Base-by-base conservation (phyloP, 2,329 filamentous ascomycete species). In the Phialocephala sp. region DNA sequence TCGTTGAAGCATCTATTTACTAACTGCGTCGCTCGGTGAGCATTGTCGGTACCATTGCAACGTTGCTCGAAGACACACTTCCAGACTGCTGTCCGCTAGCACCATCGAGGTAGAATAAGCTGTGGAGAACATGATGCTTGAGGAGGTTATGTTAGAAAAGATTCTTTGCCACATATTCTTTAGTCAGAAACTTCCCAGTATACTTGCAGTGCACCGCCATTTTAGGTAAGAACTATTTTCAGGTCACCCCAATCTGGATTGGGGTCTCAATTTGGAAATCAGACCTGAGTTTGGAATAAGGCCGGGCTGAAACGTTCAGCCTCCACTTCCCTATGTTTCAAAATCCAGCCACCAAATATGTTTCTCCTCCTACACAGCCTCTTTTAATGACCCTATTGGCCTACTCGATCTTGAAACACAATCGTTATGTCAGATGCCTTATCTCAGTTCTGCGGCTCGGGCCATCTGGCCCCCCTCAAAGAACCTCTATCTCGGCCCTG, bases 241-340 rank as follows among this genome's bases (percentile, higher is more conserved):
- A 43, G 41, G 41, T 18, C 41, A n/a, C 11, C 41, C 6, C 41
- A 15, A 43, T 43, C 15, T 18, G 6, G 27, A 32, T 32, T 32
- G 27, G 27, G 27, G 27, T 6, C 27, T 32, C 27, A 6, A 32
- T 32, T 32, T 32, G 27, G 27, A 32, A 32, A 32, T 32, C n/a
- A 32, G 27, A 32, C 27, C 27, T 32, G 27, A 32, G 6, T 32
- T 3, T 32, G 15, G 11, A 43, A n/a, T 43, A 43, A 43, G 41
- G 41, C 41, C 41, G 41, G 41, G 41, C 41, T 43, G 41, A 43
- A 43, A 43, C 41, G 12, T 43, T 43, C 41, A 43, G 41, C 41
- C 41, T 43, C 41, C 15, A 43, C 41, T 43, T 43, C 41, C 2
- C 6, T 18, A 18, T 1, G 41, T 43, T 43, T 43, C 41, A 43